phyloP scores from a whole-genome alignment of 1,139 yeast genomes.

The Pneumocystis murina region DNA sequence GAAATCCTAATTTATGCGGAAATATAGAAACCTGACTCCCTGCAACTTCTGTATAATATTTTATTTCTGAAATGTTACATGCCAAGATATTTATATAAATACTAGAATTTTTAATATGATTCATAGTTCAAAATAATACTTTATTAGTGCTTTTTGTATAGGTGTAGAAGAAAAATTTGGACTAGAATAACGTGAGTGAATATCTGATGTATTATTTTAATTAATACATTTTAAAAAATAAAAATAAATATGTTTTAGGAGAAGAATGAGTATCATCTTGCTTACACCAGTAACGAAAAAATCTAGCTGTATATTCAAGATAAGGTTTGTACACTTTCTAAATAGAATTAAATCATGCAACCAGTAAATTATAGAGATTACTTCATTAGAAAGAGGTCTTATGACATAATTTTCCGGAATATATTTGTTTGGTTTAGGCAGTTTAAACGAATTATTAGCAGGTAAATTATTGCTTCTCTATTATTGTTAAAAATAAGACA shows the following conservation, averaged over 20 bases:
- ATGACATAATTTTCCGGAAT: conserved; percentile 66
- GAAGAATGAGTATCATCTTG: conserved; percentile 80
- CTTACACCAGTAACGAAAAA: conserved; percentile 63
- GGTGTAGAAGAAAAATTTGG: neutral
- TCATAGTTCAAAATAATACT: too few species aligned
- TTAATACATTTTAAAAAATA: conserved; percentile 32
- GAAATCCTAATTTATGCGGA: neutral
- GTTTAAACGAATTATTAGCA: conserved; percentile 32
- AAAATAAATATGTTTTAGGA: conserved; percentile 64
- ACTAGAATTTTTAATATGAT: neutral
- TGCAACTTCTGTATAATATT: neutral
- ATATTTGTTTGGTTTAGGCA: conserved; percentile 63
- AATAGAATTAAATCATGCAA: neutral
- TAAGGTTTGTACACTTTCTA: neutral
- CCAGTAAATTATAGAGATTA: neutral
- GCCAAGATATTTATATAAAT: neutral
- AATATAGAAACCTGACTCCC: neutral
- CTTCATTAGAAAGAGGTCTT: neutral
- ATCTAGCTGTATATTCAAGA: conserved; percentile 30
- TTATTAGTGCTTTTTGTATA: too few species aligned
- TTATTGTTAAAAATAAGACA: conserved; percentile 30
- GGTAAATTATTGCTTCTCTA: conserved; percentile 25
- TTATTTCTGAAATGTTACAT: neutral
- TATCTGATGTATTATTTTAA: neutral
- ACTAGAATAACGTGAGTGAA: neutral